A percentile compares a stretch with the other conserved stretches of the same genome.
phyloP scores from a whole-genome alignment of 805 yeast genomes.

The Metschnikowia orientalis region DNA sequence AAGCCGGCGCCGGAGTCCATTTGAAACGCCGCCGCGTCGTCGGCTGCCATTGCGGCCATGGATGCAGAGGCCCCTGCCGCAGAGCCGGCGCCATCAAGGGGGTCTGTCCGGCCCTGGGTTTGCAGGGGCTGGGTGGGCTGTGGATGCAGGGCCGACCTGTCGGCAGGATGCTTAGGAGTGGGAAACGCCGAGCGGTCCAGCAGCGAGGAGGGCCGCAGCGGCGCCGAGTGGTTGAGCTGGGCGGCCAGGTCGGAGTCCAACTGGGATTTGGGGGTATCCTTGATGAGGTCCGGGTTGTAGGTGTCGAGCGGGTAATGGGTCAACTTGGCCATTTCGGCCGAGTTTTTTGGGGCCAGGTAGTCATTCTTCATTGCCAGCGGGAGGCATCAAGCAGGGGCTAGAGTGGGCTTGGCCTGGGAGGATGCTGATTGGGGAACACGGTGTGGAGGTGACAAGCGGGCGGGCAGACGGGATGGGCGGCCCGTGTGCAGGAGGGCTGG shows the following conservation, averaged over 20 bases:
- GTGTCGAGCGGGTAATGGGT: constrained; percentile 5
- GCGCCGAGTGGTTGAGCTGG: too few species aligned
- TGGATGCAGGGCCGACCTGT: neutral
- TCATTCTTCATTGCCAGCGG: constrained; percentile 5
- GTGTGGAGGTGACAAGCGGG: neutral
- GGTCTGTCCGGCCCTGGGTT: too few species aligned
- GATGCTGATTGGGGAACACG: too few species aligned
- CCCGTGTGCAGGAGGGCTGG: too few species aligned
- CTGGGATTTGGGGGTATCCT: neutral
- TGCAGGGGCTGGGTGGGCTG: too few species aligned
- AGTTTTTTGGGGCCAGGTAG: constrained; percentile 5
- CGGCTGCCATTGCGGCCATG: too few species aligned
- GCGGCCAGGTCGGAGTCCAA: too few species aligned
- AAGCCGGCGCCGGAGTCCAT: constrained; percentile 2
- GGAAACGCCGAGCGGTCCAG: too few species aligned
- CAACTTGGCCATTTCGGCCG: constrained; percentile 7
- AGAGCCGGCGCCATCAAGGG: neutral
- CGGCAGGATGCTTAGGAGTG: too few species aligned
- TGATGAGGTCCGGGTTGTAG: constrained; percentile 4
- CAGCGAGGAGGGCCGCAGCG: neutral
- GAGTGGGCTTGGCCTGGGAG: neutral
- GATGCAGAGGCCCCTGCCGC: too few species aligned
- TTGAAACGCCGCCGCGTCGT: constrained; percentile 1
- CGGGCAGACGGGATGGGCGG: neutral
- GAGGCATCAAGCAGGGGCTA: neutral